Conservation (phyloP, 768 basidiomycete genomes). For the Hygrophoropsis aurantiaca region DNA sequence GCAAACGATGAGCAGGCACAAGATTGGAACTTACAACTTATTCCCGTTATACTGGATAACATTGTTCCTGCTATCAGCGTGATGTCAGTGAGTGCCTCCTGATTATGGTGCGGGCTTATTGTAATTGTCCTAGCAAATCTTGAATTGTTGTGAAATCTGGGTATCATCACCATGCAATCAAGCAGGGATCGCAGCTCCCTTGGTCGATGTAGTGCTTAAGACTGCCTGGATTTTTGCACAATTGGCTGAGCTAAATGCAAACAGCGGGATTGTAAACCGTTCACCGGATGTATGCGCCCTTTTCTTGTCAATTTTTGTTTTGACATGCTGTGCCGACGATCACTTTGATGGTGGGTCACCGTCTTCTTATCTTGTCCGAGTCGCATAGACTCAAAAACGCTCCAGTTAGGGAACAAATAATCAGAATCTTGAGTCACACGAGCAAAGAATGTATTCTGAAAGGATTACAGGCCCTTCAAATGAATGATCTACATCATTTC, state of each 20-base stretch:
- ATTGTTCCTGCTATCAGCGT: constrained; percentile 18
- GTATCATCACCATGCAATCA: constrained; percentile 13
- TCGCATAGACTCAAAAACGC: not conserved
- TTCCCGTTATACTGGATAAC: constrained; percentile 4
- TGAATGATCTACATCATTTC: constrained; percentile 11
- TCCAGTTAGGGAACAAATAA: constrained; percentile 17
- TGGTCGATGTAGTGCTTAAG: constrained; percentile 16
- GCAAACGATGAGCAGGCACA: not conserved
- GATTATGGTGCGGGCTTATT: too few species aligned
- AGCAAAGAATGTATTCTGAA: constrained; percentile 10
- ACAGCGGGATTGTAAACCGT: not conserved
- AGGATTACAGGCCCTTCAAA: constrained; percentile 19
- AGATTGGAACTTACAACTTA: not conserved
- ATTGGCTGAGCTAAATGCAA: constrained; percentile 21
- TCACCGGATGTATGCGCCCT: too few species aligned
- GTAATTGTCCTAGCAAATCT: constrained; percentile 15
- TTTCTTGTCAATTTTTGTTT: constrained; percentile 9
- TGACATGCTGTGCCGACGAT: constrained; percentile 13
- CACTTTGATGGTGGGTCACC: constrained; percentile 15
- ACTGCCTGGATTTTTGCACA: constrained; percentile 18
- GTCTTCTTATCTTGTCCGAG: not conserved
- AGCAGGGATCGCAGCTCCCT: constrained; percentile 14
- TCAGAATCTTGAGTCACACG: constrained; percentile 18
- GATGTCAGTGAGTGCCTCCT: constrained; percentile 20
- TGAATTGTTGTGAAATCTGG: constrained; percentile 21